Base-by-base conservation (phyloP, 768 basidiomycete species). In the Phlebiopsis flavidoalba region DNA sequence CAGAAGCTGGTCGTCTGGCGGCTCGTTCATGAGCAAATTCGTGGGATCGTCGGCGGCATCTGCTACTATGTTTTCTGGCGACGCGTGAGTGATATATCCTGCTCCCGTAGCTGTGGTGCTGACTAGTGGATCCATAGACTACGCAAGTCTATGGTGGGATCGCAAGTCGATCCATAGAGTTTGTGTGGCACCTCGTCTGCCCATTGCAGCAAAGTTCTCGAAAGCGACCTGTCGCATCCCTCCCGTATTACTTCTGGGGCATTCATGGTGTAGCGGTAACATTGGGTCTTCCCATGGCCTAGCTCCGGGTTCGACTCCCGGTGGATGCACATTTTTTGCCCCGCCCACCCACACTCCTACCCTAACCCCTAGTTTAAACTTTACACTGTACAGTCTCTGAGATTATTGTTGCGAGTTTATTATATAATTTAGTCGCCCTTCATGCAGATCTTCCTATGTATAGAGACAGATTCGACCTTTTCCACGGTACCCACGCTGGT, bases 261-360 rank as follows among this genome's bases (percentile, higher is more conserved):
- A 70, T 69, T 64, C 63, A 68, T 88, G 84, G 86, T 87, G 86
- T 88, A 88, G 75, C 82, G 87, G 87, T 88, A 88, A 88, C 87
- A 88, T 89, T 86, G 85, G 84, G 85, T 87, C 86, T 88, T 89
- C 87, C 87, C 87, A 88, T 80, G 78, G 78, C 78, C 79, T 79
- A 80, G 80, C 80, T 71, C 79, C 78, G 80, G 80, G 80, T 81
- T 81, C 80, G 80, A 81, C 76, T 81, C 80, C 80, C 80, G 78
- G 80, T 72, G 71, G 73, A 76, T 74, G 80, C 80, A 81, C 12
- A n/a, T 60, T 60, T 56, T n/a, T n/a, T n/a, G n/a, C n/a, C n/a
- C n/a, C n/a, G n/a, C n/a, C n/a, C n/a, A n/a, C n/a, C n/a, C n/a
- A n/a, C n/a, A n/a, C n/a, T n/a, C n/a, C n/a, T n/a, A n/a, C n/a